Conservation (phyloP, 1,284 basidiomycete species). For the Ceratobasidium sp. region DNA sequence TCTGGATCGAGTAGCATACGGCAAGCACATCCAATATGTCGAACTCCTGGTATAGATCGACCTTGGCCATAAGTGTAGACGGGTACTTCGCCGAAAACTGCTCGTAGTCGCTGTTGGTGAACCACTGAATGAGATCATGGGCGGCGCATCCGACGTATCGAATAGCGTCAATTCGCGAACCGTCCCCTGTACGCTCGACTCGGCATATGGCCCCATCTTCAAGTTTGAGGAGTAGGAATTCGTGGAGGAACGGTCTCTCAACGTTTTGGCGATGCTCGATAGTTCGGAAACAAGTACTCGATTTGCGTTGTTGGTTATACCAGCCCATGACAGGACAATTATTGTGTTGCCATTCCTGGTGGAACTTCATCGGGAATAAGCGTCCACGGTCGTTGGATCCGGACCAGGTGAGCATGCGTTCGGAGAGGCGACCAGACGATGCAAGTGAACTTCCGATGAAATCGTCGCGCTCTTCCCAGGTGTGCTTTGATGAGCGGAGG, state of each 20-base stretch:
- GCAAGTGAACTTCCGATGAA: too few relatives aligned
- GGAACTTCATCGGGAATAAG: too few relatives aligned
- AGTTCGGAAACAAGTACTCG: too few relatives aligned
- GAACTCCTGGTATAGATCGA: not conserved
- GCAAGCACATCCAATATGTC: not conserved
- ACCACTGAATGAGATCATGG: constrained; percentile 29
- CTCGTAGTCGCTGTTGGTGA: not conserved
- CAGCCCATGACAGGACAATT: not conserved
- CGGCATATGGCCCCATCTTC: too few relatives aligned
- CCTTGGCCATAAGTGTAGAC: not conserved
- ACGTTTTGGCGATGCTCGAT: not conserved
- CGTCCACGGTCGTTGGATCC: too few relatives aligned
- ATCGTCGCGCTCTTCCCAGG: too few relatives aligned
- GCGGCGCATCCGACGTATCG: constrained; percentile 6
- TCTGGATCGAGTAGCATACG: not conserved
- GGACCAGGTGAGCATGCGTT: too few relatives aligned
- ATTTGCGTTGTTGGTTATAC: not conserved
- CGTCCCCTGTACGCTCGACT: too few relatives aligned
- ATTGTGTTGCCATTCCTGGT: not conserved
- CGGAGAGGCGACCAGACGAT: too few relatives aligned
- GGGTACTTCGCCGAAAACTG: not conserved
- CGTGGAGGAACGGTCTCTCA: not conserved
- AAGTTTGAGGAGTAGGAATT: too few relatives aligned
- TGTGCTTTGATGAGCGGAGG: too few relatives aligned
- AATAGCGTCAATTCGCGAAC: constrained; percentile 11